Evolutionary conservation across 257 asterid species (phyloP).

Genomic region (Apocynum venetum): DNA sequence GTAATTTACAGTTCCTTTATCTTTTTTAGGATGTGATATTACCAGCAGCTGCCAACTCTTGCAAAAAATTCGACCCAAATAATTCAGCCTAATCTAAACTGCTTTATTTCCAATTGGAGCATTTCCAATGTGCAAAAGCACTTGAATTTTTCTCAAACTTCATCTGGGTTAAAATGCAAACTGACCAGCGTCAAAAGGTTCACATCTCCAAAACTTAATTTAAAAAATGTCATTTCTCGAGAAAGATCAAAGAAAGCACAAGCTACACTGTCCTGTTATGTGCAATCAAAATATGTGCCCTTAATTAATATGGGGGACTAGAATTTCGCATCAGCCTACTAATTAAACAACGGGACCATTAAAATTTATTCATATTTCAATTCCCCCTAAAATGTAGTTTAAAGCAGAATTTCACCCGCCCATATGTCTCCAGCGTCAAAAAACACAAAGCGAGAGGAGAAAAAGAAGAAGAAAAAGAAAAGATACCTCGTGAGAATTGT

Average conservation of each 20-base stretch:
- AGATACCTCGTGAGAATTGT: slow-evolving; percentile 15
- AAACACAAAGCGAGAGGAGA: not conserved
- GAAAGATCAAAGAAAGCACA: not conserved
- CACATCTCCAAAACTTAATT: not conserved
- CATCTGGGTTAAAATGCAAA: not conserved
- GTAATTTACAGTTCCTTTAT: not conserved
- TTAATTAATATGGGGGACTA: not conserved
- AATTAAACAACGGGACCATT: not conserved
- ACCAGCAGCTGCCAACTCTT: not conserved
- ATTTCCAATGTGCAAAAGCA: not conserved
- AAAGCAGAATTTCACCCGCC: not conserved
- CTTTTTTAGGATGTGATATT: not conserved
- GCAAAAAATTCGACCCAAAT: not conserved
- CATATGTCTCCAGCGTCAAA: not conserved
- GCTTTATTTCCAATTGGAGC: not conserved
- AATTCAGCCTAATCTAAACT: not conserved
- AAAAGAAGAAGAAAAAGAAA: not conserved
- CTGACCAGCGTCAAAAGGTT: not conserved
- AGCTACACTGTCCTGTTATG: not conserved
- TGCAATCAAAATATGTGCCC: not conserved
- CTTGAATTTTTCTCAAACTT: too few relatives aligned
- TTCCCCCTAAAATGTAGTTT: not conserved
- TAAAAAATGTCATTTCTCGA: not conserved
- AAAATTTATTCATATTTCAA: not conserved
- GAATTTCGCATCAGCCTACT: not conserved